Percentiles rank a stretch among this genome's conserved stretches.
phyloP scores from a whole-genome alignment of 1,284 basidiomycete species.

The Inonotus hispidus region DNA sequence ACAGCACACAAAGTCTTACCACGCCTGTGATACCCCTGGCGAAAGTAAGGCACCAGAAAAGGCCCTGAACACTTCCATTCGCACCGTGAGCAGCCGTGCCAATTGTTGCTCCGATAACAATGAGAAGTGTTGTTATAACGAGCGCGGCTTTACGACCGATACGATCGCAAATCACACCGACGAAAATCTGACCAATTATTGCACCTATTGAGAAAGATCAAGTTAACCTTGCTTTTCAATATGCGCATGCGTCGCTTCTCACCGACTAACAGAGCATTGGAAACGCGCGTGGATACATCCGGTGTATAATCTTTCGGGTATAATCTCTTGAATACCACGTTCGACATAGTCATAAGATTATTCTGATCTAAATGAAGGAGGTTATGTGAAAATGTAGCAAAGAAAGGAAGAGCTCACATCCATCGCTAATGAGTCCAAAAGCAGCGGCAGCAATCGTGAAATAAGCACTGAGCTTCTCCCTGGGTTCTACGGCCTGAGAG shows the following conservation, averaged over 20 bases:
- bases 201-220: slow-evolving; percentile 38
- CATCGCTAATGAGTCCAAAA: slow-evolving; percentile 66
- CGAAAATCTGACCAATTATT: slow-evolving; percentile 60
- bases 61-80: slow-evolving; percentile 48
- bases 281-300: slow-evolving; percentile 61
- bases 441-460: slow-evolving; percentile 61
- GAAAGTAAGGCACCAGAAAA: slow-evolving; percentile 77
- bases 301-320: slow-evolving; percentile 58
- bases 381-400: background rate
- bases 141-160: slow-evolving; percentile 70
- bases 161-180: slow-evolving; percentile 68
- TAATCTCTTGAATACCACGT: slow-evolving; percentile 56
- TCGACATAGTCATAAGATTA: slow-evolving; percentile 61
- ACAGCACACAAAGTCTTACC: slow-evolving; percentile 34
- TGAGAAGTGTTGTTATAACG: slow-evolving; percentile 63
- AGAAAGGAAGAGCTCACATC: slow-evolving; percentile 39
- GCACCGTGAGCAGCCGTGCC: slow-evolving; percentile 68
- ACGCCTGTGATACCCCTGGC: slow-evolving; percentile 69
- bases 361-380: slow-evolving; percentile 50
- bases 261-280: slow-evolving; percentile 71
- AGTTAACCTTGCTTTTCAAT: background rate
- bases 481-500: slow-evolving; percentile 23
- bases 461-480: slow-evolving; percentile 46
- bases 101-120: slow-evolving; percentile 67
- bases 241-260: slow-evolving; percentile 23